phyloP scores from a whole-genome alignment of 441 rosid species.

The Populus tomentosa region DNA sequence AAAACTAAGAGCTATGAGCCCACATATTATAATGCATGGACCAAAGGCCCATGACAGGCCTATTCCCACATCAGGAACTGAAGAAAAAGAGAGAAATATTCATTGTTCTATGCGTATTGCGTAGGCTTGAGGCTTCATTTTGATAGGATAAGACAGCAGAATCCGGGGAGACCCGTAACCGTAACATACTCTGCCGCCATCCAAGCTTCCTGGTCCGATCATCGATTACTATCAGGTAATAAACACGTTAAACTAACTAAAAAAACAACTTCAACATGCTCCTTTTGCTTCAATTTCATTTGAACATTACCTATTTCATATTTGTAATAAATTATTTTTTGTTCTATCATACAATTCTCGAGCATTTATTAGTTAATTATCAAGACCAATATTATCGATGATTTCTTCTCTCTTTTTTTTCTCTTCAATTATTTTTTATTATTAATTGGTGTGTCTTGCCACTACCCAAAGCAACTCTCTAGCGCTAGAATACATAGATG shows the following conservation, averaged over 20 bases:
- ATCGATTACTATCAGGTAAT: slow-evolving; percentile 10
- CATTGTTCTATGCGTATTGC: slow-evolving; percentile 9
- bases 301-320: too few relatives aligned
- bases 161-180: slow-evolving; percentile 12
- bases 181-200: slow-evolving; percentile 5
- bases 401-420: too few relatives aligned
- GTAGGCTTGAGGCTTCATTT: slow-evolving; percentile 25
- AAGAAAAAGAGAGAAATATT: background rate
- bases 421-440: too few relatives aligned
- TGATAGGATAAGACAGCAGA: background rate
- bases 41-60: background rate
- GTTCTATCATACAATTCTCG: too few relatives aligned
- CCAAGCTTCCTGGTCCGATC: slow-evolving; percentile 3
- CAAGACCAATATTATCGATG: too few relatives aligned
- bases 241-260: background rate
- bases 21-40: background rate
- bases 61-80: too few relatives aligned
- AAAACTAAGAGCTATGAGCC: background rate
- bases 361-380: too few relatives aligned
- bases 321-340: too few relatives aligned
- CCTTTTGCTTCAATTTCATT: background rate
- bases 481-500: background rate
- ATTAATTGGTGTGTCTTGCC: too few relatives aligned
- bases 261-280: background rate
- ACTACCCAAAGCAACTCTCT: too few relatives aligned